Base-by-base conservation (phyloP, 1,139 yeast species). In the Yamadazyma epiphylla region DNA sequence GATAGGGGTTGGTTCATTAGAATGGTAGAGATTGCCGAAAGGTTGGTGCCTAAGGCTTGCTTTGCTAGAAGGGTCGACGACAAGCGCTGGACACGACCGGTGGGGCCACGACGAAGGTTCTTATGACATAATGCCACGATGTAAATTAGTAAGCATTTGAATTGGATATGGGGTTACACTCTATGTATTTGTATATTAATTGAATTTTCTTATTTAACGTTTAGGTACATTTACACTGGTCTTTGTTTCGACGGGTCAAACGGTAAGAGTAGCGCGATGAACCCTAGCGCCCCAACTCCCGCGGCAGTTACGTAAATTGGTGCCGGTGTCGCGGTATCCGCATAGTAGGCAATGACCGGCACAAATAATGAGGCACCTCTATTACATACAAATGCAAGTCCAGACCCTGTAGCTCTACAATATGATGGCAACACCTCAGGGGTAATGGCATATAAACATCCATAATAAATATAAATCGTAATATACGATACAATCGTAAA, bases 291-390 rank as follows among this genome's bases (percentile, higher is more conserved):
- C 4, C 76, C 74, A 38, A 70, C 67, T 37, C 68, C 53, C 1
- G 75, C 77, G 19, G 80, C 82, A 52, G 77, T 68, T n/a, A 74
- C 74, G 67, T 74, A 75, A 31, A 76, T 70, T 2, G 81, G 80
- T 20, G 66, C 69, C 9, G 67, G 35, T 5, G 77, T 58, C 5
- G 54, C 37, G 8, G 72, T 57, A 29, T 65, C 58, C 28, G 70
- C 63, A 44, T 49, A 75, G 52, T 64, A 72, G 31, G 71, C 73
- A 32, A 74, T 65, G 24, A 74, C 62, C 0, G 81, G 80, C 5
- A 72, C 74, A 39, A 74, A 53, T 23, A 66, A 63, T 10, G 77
- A 71, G 17, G 70, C 59, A 10, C 64, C 49, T 44, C 81, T 61
- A 29, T 67, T 64, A 22, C 60, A 55, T 3, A 71, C 63, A 28